Evolutionary conservation across 1,284 basidiomycete genomes (phyloP).

Genomic region (Leccinum subrobustum): DNA sequence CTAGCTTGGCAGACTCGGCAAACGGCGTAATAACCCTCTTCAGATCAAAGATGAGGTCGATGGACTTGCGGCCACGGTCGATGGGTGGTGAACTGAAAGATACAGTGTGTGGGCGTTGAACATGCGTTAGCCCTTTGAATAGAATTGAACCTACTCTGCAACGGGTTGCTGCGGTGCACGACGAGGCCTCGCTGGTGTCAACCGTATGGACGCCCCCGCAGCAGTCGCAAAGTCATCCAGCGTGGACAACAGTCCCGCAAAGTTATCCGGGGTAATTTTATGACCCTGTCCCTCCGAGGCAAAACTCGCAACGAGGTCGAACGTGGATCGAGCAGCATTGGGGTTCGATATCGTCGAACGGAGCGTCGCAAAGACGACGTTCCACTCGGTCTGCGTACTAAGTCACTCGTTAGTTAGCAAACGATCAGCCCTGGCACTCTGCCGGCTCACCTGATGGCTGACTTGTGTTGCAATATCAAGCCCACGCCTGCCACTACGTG

Average conservation of each 20-base stretch:
- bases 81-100: slow-evolving; percentile 65
- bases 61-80: slow-evolving; percentile 78
- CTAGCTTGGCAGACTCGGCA: slow-evolving; percentile 46
- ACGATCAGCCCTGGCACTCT: not conserved
- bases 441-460: slow-evolving; percentile 61
- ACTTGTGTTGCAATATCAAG: slow-evolving; percentile 74
- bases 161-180: slow-evolving; percentile 51
- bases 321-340: slow-evolving; percentile 85
- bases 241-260: slow-evolving; percentile 75
- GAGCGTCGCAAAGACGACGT: slow-evolving; percentile 87
- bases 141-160: slow-evolving; percentile 46
- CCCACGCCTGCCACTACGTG: slow-evolving; percentile 87
- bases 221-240: slow-evolving; percentile 86
- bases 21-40: slow-evolving; percentile 63
- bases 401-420: slow-evolving; percentile 4
- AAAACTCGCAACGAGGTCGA: slow-evolving; percentile 71
- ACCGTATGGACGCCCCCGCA: slow-evolving; percentile 63
- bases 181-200: slow-evolving; percentile 50
- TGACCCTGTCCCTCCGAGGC: slow-evolving; percentile 57
- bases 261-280: slow-evolving; percentile 76
- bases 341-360: slow-evolving; percentile 83
- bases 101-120: slow-evolving; percentile 6
- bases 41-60: slow-evolving; percentile 78
- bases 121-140: not conserved
- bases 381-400: slow-evolving; percentile 95